These are phyloP conservation scores for Clavariopsis aquatica DNA, from an alignment of 495 filamentous ascomycete species.

Conservation along the genomic window DNA sequence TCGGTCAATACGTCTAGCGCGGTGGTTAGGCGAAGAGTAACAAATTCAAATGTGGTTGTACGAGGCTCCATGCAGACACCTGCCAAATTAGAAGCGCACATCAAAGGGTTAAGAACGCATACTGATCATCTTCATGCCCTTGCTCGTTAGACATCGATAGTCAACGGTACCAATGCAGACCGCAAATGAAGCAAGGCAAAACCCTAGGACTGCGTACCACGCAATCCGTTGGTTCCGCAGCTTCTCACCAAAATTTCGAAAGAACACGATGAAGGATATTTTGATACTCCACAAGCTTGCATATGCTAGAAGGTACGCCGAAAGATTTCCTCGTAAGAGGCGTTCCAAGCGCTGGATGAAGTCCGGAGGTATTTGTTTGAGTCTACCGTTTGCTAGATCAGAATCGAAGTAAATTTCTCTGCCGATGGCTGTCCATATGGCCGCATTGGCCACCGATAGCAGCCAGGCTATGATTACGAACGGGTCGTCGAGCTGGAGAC, in stretches of 20 bases:
- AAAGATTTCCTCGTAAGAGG: constrained; percentile 9
- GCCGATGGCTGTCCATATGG: background rate
- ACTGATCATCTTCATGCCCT: constrained; percentile 10
- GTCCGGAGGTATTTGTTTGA: constrained; percentile 1
- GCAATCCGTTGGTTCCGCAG: constrained; percentile 25
- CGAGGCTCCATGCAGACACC: background rate
- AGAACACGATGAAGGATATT: constrained; percentile 42
- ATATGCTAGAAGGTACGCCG: constrained; percentile 36
- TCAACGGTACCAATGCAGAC: constrained; percentile 23
- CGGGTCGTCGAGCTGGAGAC: constrained; percentile 5
- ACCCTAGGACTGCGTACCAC: constrained; percentile 38
- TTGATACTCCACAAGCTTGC: constrained; percentile 38
- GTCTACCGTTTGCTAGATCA: background rate
- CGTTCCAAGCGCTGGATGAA: constrained; percentile 1
- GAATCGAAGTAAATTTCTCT: constrained; percentile 1
- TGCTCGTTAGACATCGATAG: constrained; percentile 20
- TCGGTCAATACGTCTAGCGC: constrained; percentile 42
- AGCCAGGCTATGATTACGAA: constrained; percentile 16
- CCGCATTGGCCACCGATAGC: background rate
- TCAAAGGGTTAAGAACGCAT: background rate
- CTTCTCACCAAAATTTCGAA: constrained; percentile 36
- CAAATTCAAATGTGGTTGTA: constrained; percentile 1
- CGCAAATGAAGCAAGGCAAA: constrained; percentile 22
- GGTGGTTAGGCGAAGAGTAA: constrained; percentile 35
- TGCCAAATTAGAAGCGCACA: background rate